Conservation (phyloP, 2,329 filamentous ascomycete genomes). For the Lachnellula suecica region DNA sequence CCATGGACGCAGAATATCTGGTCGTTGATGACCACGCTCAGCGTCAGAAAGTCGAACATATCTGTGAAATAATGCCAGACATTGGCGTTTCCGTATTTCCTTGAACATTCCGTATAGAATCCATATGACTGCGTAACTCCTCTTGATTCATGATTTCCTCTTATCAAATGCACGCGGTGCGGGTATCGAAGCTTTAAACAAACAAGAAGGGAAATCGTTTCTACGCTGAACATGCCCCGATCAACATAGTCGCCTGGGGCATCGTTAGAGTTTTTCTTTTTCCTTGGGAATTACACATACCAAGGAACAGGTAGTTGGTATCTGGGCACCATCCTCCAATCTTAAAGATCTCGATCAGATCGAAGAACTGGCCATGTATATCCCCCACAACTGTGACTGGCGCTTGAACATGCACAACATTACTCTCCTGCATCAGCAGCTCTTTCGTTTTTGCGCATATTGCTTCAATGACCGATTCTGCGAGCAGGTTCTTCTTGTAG, state of each 20-base stretch:
- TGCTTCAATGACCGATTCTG: constrained; percentile 96
- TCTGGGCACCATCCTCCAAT: constrained; percentile 97
- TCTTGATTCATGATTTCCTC: constrained; percentile 96
- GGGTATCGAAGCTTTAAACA: constrained; percentile 97
- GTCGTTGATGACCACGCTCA: constrained; percentile 97
- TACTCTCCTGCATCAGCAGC: constrained; percentile 98
- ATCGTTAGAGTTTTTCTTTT: constrained; percentile 9
- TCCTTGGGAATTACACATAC: constrained; percentile 43
- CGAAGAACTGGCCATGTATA: constrained; percentile 98
- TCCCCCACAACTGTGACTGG: constrained; percentile 97
- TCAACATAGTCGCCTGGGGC: constrained; percentile 85
- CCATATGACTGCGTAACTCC: constrained; percentile 98
- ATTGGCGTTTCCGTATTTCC: constrained; percentile 97
- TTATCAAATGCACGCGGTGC: constrained; percentile 90
- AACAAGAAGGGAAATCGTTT: constrained; percentile 96
- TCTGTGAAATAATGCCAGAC: constrained; percentile 99
- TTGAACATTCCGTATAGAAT: constrained; percentile 96
- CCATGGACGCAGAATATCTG: constrained; percentile 99
- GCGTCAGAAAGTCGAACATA: constrained; percentile 98
- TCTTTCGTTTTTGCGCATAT: constrained; percentile 99
- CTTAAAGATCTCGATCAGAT: constrained; percentile 98
- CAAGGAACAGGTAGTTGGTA: constrained; percentile 97
- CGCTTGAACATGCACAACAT: constrained; percentile 94
- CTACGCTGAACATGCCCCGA: constrained; percentile 96
- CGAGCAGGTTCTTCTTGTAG: constrained; percentile 94